Percentiles rank a stretch among this genome's conserved stretches.
These are phyloP conservation scores for Boletus fagicola DNA, from an alignment of 768 basidiomycete species.

Conservation along the genomic window DNA sequence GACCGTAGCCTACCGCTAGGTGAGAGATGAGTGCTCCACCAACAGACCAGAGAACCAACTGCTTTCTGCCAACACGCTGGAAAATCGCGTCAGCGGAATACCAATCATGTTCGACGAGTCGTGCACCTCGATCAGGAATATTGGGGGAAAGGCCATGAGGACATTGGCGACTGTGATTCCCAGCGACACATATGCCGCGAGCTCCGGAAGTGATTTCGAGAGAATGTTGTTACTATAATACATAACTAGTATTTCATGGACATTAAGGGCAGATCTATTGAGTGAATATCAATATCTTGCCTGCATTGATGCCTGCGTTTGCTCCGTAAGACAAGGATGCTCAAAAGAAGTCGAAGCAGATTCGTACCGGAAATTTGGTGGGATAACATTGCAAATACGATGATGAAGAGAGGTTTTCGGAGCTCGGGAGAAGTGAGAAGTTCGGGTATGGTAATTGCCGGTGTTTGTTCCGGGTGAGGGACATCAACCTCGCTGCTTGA, in stretches of 20 bases:
- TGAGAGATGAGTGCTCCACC: conserved; percentile 66
- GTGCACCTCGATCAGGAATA: conserved; percentile 78
- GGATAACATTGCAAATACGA: conserved; percentile 69
- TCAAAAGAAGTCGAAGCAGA: neutral
- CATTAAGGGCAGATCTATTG: neutral
- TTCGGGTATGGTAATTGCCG: conserved; percentile 49
- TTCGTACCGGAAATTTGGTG: conserved; percentile 74
- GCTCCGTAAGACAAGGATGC: conserved; percentile 5
- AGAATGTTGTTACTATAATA: conserved; percentile 93
- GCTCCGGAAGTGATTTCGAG: conserved; percentile 70
- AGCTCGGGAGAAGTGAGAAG: conserved; percentile 53
- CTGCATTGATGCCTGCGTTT: conserved; percentile 68
- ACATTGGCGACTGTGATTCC: conserved; percentile 85
- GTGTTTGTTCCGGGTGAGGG: conserved; percentile 24
- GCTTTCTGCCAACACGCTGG: conserved; percentile 72
- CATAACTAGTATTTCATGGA: conserved; percentile 50
- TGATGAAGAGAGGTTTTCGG: conserved; percentile 59
- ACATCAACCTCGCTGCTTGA: conserved; percentile 14
- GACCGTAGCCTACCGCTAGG: conserved; percentile 62
- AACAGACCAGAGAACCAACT: conserved; percentile 65
- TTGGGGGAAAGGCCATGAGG: conserved; percentile 71
- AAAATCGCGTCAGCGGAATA: conserved; percentile 3
- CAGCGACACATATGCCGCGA: conserved; percentile 80
- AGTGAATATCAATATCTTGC: conserved; percentile 33
- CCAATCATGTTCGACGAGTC: conserved; percentile 3